Conservation (phyloP, 2,329 filamentous ascomycete species). For the Pyrenochaeta sp. region DNA sequence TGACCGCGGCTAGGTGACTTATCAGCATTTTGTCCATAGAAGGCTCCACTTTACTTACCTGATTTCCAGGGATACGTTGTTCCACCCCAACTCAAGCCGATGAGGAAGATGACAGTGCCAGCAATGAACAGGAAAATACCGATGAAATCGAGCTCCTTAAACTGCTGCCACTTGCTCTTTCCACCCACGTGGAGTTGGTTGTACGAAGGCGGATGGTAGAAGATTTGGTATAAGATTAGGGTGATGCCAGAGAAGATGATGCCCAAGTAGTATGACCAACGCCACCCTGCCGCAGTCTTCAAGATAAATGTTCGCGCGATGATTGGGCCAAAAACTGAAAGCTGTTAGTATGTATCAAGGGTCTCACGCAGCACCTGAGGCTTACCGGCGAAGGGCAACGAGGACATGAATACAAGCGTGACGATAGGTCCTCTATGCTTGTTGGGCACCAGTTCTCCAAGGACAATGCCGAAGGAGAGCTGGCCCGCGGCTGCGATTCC, state of each 20-base stretch:
- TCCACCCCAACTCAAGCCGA: slow-evolving; percentile 56
- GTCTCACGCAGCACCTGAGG: background rate
- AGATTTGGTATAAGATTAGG: slow-evolving; percentile 52
- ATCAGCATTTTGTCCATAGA: slow-evolving; percentile 22
- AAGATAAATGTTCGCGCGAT: slow-evolving; percentile 53
- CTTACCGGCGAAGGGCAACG: slow-evolving; percentile 12
- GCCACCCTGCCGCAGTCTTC: slow-evolving; percentile 46
- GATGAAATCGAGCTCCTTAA: slow-evolving; percentile 51
- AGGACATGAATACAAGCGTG: slow-evolving; percentile 44
- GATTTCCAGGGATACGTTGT: slow-evolving; percentile 14
- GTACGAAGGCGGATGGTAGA: slow-evolving; percentile 56
- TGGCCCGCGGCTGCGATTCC: slow-evolving; percentile 38
- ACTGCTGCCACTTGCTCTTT: slow-evolving; percentile 24
- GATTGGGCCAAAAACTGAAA: slow-evolving; percentile 51
- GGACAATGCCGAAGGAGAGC: slow-evolving; percentile 35
- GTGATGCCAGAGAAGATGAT: slow-evolving; percentile 54
- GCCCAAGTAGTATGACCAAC: slow-evolving; percentile 60
- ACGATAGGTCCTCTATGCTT: slow-evolving; percentile 39
- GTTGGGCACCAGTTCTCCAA: slow-evolving; percentile 47
- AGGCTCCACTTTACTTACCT: no score
- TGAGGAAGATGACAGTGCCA: slow-evolving; percentile 51
- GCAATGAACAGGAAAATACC: slow-evolving; percentile 54
- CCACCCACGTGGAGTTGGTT: slow-evolving; percentile 46
- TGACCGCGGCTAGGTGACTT: slow-evolving; percentile 15
- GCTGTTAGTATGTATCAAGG: background rate